Evolutionary conservation across 345 rosid genomes (phyloP).

Genomic region (Populus davidiana): DNA sequence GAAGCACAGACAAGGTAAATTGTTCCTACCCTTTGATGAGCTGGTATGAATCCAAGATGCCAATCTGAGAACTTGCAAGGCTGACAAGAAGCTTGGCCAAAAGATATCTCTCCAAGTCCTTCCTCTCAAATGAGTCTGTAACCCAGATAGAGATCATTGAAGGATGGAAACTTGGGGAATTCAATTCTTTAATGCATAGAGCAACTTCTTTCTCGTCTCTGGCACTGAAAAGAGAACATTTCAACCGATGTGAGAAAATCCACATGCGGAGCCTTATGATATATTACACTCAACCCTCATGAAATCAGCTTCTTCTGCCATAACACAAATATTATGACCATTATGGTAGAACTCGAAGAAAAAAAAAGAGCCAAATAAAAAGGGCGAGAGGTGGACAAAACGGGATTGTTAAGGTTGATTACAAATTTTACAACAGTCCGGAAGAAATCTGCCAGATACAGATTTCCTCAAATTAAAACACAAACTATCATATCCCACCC

Average conservation of each 20-base stretch:
- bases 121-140: conserved; percentile 89
- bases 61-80: conserved; percentile 53
- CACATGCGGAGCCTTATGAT: not conserved
- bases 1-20: not conserved
- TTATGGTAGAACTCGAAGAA: no score
- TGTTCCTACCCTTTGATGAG: conserved; percentile 71
- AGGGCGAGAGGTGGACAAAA: not conserved
- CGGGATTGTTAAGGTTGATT: no score
- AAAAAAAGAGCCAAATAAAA: not conserved
- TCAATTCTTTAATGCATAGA: conserved; percentile 78
- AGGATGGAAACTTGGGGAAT: conserved; percentile 73
- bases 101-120: conserved; percentile 79
- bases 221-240: conserved; percentile 50
- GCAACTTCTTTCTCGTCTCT: conserved; percentile 87
- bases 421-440: not conserved
- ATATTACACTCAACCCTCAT: not conserved
- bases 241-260: not conserved
- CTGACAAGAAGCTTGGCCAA: conserved; percentile 74
- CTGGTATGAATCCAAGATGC: conserved; percentile 43
- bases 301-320: not conserved
- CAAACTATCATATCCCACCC: not conserved
- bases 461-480: not conserved
- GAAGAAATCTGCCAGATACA: not conserved
- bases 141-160: conserved; percentile 91
- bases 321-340: not conserved